A percentile compares a stretch with the other conserved stretches of the same genome.
phyloP scores from a whole-genome alignment of 345 rosid species.

The Microthlaspi erraticum region DNA sequence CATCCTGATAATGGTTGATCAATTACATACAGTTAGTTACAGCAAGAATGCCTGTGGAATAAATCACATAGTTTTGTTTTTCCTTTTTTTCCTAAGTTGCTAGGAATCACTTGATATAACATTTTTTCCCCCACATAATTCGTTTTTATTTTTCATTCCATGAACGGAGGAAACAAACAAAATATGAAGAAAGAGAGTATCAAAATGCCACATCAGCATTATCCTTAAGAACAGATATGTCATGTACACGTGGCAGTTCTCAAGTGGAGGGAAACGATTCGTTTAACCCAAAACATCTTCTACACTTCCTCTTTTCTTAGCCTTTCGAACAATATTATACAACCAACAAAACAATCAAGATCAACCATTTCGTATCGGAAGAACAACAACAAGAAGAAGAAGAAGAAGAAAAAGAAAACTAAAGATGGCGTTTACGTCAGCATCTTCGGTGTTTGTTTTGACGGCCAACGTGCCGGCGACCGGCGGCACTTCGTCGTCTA shows the following conservation, averaged over 20 bases:
- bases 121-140: not conserved
- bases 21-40: not conserved
- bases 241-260: constrained; percentile 61
- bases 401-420: not conserved
- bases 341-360: constrained; percentile 24
- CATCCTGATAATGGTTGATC: no score
- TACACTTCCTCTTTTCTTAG: constrained; percentile 32
- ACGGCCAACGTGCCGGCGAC: constrained; percentile 52
- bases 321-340: constrained; percentile 26
- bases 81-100: not conserved
- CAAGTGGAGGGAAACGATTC: constrained; percentile 65
- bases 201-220: constrained; percentile 40
- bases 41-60: not conserved
- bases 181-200: constrained; percentile 7
- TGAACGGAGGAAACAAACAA: not conserved
- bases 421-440: constrained; percentile 61
- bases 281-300: constrained; percentile 41
- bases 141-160: not conserved
- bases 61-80: not conserved
- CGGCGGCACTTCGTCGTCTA: constrained; percentile 48
- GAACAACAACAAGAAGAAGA: not conserved
- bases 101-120: not conserved
- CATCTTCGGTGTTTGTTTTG: constrained; percentile 63
- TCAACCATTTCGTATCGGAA: constrained; percentile 23
- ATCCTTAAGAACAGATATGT: constrained; percentile 52